Evolutionary conservation across 2,329 filamentous ascomycete species (phyloP).

Genomic region (Diatrype stigma): DNA sequence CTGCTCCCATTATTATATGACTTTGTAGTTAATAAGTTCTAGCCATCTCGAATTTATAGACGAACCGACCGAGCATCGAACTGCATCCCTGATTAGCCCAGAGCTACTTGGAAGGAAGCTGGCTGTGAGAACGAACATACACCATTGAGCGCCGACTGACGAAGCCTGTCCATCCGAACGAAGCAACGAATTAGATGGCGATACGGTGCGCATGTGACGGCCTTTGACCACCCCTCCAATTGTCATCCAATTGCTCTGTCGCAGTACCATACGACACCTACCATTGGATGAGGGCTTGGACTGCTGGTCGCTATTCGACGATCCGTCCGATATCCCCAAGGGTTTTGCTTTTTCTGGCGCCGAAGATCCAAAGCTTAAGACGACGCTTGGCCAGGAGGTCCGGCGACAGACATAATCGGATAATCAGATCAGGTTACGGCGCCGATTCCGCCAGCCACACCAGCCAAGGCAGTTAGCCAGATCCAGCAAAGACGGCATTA

Average conservation of each 20-base stretch:
- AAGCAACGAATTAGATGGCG: neutral
- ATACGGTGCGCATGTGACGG: neutral
- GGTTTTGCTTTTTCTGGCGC: neutral
- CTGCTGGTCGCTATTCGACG: neutral
- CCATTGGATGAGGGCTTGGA: neutral
- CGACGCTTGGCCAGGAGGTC: neutral
- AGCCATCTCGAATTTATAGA: neutral
- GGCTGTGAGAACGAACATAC: too few species aligned
- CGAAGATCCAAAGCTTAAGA: neutral
- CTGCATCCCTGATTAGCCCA: too few species aligned
- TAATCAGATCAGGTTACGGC: neutral
- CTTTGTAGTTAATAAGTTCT: too few species aligned
- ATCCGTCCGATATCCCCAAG: neutral
- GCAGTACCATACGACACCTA: too few species aligned
- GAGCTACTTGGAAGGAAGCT: too few species aligned
- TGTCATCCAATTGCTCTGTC: neutral
- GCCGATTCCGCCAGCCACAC: neutral
- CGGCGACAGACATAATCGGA: neutral
- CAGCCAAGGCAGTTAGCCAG: neutral
- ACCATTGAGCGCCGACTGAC: too few species aligned
- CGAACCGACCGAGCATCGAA: neutral
- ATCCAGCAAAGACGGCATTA: neutral
- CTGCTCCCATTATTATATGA: too few species aligned
- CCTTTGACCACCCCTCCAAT: neutral
- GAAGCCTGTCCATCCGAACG: too few species aligned